These are phyloP conservation scores for Henckelia pumila DNA, from an alignment of 257 asterid genomes.

Conservation along the genomic window DNA sequence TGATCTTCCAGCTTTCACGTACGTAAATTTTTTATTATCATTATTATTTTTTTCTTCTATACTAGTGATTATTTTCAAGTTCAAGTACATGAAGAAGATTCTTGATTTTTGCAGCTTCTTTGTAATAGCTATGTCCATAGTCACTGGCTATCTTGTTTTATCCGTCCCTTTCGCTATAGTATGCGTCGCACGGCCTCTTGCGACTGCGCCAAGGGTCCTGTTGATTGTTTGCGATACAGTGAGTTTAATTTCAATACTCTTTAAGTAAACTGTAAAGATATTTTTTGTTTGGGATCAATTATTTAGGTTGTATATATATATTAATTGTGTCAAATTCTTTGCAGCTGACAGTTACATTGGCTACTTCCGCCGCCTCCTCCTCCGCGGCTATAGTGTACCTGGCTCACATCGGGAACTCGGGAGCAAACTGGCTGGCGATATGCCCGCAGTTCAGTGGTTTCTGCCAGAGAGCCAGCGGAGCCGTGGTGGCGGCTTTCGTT, in stretches of 20 bases:
- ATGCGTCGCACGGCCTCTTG: constrained; percentile 43
- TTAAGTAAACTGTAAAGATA: too few species aligned
- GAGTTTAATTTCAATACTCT: constrained; percentile 18
- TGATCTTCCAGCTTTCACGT: constrained; percentile 80
- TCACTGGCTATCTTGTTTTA: constrained; percentile 57
- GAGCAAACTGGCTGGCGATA: constrained; percentile 80
- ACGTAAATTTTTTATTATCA: constrained; percentile 23
- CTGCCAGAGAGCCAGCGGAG: constrained; percentile 65
- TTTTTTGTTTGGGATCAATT: too few species aligned
- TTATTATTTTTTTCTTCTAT: too few species aligned
- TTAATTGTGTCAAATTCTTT: not conserved
- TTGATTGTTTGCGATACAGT: constrained; percentile 61
- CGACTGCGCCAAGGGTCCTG: constrained; percentile 38
- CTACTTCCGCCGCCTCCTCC: constrained; percentile 66
- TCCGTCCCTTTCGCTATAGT: constrained; percentile 72
- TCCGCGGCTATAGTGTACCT: constrained; percentile 76
- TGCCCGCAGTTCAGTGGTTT: constrained; percentile 76
- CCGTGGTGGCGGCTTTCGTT: constrained; percentile 63
- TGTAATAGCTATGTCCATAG: constrained; percentile 56
- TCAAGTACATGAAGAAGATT: not conserved
- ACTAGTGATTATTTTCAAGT: not conserved
- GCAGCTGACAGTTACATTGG: constrained; percentile 57
- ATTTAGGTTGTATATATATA: not conserved
- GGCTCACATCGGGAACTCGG: constrained; percentile 68
- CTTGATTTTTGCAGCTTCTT: constrained; percentile 51